Evolutionary conservation across 1,284 basidiomycete species (phyloP).

Genomic region (Somion occarium): DNA sequence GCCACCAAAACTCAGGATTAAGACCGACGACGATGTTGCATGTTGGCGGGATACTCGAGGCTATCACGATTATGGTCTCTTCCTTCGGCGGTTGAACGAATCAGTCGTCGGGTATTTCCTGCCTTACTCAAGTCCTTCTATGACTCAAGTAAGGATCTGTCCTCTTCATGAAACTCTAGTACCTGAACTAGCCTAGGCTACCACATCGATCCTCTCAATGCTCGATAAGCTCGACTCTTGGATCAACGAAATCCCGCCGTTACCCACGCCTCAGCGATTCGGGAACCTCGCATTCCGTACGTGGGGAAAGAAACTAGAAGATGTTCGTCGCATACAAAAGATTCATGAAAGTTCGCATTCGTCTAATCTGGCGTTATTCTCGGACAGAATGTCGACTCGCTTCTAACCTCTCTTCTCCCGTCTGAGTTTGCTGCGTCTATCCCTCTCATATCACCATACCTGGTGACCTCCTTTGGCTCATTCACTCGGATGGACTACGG

Average conservation of each 20-base stretch:
- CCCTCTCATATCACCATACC: slow-evolving; percentile 68
- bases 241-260: slow-evolving; percentile 82
- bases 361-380: slow-evolving; percentile 2
- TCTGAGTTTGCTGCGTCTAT: slow-evolving; percentile 40
- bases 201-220: slow-evolving; percentile 46
- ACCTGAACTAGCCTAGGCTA: slow-evolving; percentile 14
- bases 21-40: slow-evolving; percentile 63
- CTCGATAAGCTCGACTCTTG: slow-evolving; percentile 72
- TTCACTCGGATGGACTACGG: slow-evolving; percentile 94
- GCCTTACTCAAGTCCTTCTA: slow-evolving; percentile 31
- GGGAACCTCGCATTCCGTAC: slow-evolving; percentile 91
- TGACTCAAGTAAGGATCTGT: slow-evolving; percentile 6
- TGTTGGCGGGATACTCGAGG: slow-evolving; percentile 66
- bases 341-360: slow-evolving; percentile 6
- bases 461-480: slow-evolving; percentile 87
- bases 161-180: slow-evolving; percentile 4
- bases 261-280: slow-evolving; percentile 83
- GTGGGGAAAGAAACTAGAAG: slow-evolving; percentile 79
- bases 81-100: slow-evolving; percentile 69
- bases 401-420: slow-evolving; percentile 53
- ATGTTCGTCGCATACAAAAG: slow-evolving; percentile 42
- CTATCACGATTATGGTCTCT: slow-evolving; percentile 68
- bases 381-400: slow-evolving; percentile 51
- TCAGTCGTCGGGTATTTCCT: slow-evolving; percentile 61
- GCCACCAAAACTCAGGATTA: slow-evolving; percentile 42